Conservation (phyloP, 2,329 filamentous ascomycete genomes). For the Aaosphaeria pasadenensis region DNA sequence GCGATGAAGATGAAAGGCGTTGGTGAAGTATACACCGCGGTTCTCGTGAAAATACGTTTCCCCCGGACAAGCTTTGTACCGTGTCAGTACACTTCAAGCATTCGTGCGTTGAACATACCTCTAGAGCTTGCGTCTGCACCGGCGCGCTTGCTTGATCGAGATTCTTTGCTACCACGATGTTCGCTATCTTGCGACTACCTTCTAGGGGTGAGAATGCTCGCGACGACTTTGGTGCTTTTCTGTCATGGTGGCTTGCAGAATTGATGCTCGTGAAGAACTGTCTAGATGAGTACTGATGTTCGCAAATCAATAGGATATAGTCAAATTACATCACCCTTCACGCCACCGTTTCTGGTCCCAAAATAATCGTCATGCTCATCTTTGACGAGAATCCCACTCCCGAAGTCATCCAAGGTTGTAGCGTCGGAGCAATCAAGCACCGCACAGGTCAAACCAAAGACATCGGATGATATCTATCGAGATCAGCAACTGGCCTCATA, state of each 20-base stretch:
- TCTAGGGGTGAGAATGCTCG: conserved; percentile 39
- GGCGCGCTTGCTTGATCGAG: conserved; percentile 70
- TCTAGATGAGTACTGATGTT: too few relatives aligned
- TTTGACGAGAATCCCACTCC: conserved; percentile 61
- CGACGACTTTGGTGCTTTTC: conserved; percentile 31
- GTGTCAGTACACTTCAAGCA: conserved; percentile 16
- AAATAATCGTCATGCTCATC: conserved; percentile 23
- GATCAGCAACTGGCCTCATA: conserved; percentile 3
- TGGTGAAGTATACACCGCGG: conserved; percentile 69
- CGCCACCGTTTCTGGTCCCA: conserved; percentile 6
- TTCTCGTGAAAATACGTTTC: conserved; percentile 72
- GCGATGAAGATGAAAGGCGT: conserved; percentile 78
- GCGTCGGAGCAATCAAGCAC: conserved; percentile 69
- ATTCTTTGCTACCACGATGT: conserved; percentile 78
- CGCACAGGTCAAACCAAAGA: conserved; percentile 69
- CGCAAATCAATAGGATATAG: neutral
- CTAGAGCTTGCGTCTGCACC: conserved; percentile 77
- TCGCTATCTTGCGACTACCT: conserved; percentile 61
- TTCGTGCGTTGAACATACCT: conserved; percentile 40
- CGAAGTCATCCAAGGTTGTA: conserved; percentile 80
- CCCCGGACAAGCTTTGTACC: conserved; percentile 70
- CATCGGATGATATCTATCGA: conserved; percentile 60
- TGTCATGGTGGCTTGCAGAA: conserved; percentile 2
- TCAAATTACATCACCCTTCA: conserved; percentile 12
- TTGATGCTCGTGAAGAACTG: neutral